A percentile compares a stretch with the other conserved stretches of the same genome.
Conservation (phyloP, 179 eudicot species). For the Carnegiea gigantea region DNA sequence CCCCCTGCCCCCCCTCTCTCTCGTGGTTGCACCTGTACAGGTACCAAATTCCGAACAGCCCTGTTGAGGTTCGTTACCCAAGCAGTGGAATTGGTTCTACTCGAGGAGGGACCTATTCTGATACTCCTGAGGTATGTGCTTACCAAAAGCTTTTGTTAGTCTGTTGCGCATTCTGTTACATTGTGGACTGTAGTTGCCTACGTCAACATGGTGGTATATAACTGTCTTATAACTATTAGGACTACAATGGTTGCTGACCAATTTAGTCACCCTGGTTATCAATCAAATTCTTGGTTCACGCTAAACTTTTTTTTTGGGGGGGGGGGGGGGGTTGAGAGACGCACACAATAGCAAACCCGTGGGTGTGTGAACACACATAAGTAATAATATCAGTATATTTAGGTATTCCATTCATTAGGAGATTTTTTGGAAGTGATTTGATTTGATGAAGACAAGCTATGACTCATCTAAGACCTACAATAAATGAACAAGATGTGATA, state of each 20-base stretch:
- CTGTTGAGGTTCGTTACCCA: slow-evolving; percentile 38
- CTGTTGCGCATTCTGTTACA: background rate
- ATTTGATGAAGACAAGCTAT: background rate
- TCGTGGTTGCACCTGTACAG: slow-evolving; percentile 24
- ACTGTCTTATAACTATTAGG: background rate
- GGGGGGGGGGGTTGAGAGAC: too few relatives aligned
- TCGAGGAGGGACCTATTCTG: slow-evolving; percentile 36
- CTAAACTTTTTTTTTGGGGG: background rate
- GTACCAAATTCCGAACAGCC: slow-evolving; percentile 38
- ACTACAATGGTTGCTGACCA: background rate
- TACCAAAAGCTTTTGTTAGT: background rate
- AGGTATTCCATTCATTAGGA: background rate
- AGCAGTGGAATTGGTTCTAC: slow-evolving; percentile 32
- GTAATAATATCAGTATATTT: background rate
- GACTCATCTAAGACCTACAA: background rate
- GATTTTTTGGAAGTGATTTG: background rate
- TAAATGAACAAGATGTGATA: background rate
- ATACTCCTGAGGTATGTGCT: slow-evolving; percentile 32
- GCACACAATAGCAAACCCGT: too few relatives aligned
- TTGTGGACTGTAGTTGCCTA: background rate
- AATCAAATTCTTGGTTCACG: background rate
- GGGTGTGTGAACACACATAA: background rate
- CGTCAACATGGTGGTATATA: background rate
- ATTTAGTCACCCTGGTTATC: background rate
- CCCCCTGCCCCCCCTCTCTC: too few relatives aligned